Conservation (phyloP, 495 filamentous ascomycete genomes). For the Penicillium mononematosum region DNA sequence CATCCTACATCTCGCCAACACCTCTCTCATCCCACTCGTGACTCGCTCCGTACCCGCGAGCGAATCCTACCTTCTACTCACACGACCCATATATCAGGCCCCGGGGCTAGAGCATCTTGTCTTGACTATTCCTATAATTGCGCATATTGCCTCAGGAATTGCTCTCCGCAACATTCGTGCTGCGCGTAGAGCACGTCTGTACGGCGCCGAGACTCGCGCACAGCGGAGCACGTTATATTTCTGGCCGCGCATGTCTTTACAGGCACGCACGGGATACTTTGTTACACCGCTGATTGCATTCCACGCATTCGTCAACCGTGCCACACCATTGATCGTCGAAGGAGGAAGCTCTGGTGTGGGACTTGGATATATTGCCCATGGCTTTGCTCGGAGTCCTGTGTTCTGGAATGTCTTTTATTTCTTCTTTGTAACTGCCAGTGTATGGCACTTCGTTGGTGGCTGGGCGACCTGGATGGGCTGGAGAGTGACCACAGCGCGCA, state of each 20-base stretch:
- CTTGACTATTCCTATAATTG: slow-evolving; percentile 44
- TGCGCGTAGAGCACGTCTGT: slow-evolving; percentile 62
- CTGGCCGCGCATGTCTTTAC: slow-evolving; percentile 68
- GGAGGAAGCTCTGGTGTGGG: slow-evolving; percentile 81
- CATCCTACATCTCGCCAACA: slow-evolving; percentile 74
- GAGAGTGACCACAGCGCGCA: slow-evolving; percentile 44
- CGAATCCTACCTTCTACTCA: slow-evolving; percentile 61
- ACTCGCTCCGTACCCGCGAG: slow-evolving; percentile 52
- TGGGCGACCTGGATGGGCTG: slow-evolving; percentile 70
- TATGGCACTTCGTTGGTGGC: slow-evolving; percentile 81
- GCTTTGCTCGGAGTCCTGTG: slow-evolving; percentile 66
- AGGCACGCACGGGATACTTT: slow-evolving; percentile 64
- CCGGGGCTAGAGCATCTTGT: slow-evolving; percentile 46
- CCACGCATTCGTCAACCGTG: slow-evolving; percentile 70
- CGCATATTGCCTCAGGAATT: slow-evolving; percentile 64
- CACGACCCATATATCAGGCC: slow-evolving; percentile 77
- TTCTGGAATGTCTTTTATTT: slow-evolving; percentile 67
- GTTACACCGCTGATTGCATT: slow-evolving; percentile 61
- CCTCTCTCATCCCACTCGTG: slow-evolving; percentile 68
- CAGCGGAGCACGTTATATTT: slow-evolving; percentile 39
- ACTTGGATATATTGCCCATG: slow-evolving; percentile 80
- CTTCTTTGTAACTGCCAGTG: slow-evolving; percentile 64
- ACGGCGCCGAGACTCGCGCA: slow-evolving; percentile 58
- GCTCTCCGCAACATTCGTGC: slow-evolving; percentile 72
- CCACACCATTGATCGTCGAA: slow-evolving; percentile 68